Percentiles rank a stretch among this genome's conserved stretches.
phyloP scores from a whole-genome alignment of 2,329 filamentous ascomycete genomes.

The Curvularia sp. region DNA sequence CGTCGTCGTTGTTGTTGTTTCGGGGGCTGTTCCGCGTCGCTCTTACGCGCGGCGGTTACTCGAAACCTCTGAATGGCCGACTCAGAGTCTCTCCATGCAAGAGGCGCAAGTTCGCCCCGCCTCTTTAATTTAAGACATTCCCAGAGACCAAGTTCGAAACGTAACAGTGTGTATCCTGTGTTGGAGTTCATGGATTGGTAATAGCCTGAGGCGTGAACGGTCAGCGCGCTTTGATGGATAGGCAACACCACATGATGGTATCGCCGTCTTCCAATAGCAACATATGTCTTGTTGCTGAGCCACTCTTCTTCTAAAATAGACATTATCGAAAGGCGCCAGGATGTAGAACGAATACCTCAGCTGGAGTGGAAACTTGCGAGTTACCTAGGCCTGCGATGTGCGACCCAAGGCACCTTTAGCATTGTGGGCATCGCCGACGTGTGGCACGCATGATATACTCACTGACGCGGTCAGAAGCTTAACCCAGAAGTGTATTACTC shows the following conservation, averaged over 20 bases:
- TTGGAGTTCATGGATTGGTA: slow-evolving; percentile 12
- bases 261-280: background rate
- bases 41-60: slow-evolving; percentile 25
- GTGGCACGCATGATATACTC: slow-evolving; percentile 23
- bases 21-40: slow-evolving; percentile 17
- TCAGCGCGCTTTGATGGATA: slow-evolving; percentile 7
- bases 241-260: slow-evolving; percentile 1
- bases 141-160: slow-evolving; percentile 3
- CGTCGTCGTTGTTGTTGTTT: slow-evolving; percentile 7
- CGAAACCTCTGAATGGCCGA: slow-evolving; percentile 21
- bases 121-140: slow-evolving; percentile 5
- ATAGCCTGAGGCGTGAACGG: slow-evolving; percentile 8
- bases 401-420: slow-evolving; percentile 22
- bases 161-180: slow-evolving; percentile 1
- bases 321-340: background rate
- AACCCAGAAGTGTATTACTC: slow-evolving; percentile 21
- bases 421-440: slow-evolving; percentile 12
- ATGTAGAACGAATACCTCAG: slow-evolving; percentile 1
- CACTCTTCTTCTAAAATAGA: background rate
- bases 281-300: background rate
- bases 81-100: slow-evolving; percentile 5
- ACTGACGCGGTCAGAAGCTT: slow-evolving; percentile 26
- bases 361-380: slow-evolving; percentile 7
- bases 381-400: slow-evolving; percentile 15
- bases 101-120: slow-evolving; percentile 14